Evolutionary conservation across 352 stramenopile genomes (phyloP).

Genomic region (Globisporangium ultimum): DNA sequence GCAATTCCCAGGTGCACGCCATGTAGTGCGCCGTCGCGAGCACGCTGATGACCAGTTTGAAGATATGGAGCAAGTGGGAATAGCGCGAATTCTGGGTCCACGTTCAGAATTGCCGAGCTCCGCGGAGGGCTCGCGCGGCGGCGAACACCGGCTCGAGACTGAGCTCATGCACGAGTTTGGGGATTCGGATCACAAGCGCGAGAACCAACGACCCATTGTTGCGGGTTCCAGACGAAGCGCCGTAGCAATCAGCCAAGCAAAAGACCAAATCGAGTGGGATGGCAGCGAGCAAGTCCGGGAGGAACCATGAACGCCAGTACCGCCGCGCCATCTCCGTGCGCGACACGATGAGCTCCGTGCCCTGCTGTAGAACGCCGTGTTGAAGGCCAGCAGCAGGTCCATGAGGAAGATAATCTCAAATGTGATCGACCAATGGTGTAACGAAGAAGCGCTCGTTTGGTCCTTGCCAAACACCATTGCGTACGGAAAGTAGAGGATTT

Average conservation of each 20-base stretch:
- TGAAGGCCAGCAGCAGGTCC: constrained; percentile 9
- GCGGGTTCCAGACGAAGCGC: background rate
- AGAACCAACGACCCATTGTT: background rate
- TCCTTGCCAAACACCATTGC: background rate
- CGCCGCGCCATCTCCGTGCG: background rate
- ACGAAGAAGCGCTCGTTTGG: background rate
- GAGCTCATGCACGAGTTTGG: constrained; percentile 3
- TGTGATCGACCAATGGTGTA: background rate
- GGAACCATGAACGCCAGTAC: constrained; percentile 8
- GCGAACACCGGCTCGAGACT: background rate
- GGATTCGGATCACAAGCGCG: constrained; percentile 1
- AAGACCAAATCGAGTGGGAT: constrained; percentile 1
- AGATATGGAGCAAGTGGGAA: constrained; percentile 15
- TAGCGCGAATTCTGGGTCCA: constrained; percentile 13
- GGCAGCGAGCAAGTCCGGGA: constrained; percentile 4
- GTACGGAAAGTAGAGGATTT: constrained; percentile 8
- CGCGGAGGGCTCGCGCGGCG: background rate
- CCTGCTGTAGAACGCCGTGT: constrained; percentile 11
- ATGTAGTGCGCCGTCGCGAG: constrained; percentile 11
- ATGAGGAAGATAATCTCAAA: constrained; percentile 5
- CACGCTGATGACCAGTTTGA: background rate
- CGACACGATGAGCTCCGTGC: constrained; percentile 8
- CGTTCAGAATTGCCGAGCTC: background rate
- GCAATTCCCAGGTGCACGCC: constrained; percentile 10
- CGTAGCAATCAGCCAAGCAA: background rate